Percentiles rank a stretch among this genome's conserved stretches.
Evolutionary conservation across 441 rosid genomes (phyloP).

Genomic region (Viola pubescens): DNA sequence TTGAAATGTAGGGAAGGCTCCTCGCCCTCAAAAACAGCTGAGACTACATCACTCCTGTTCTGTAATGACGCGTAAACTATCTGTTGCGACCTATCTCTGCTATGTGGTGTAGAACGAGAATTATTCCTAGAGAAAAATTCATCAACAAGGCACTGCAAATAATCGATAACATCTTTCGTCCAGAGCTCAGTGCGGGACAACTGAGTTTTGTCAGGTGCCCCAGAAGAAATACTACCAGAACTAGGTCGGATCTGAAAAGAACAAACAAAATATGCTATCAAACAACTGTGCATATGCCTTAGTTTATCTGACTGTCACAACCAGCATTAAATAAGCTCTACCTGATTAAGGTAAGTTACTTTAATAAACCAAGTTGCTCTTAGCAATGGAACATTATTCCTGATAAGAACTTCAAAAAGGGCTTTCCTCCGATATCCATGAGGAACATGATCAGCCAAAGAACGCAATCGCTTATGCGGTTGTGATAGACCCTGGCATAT

Average conservation of each 20-base stretch:
- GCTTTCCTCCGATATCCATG: conserved; percentile 67
- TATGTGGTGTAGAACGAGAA: conserved; percentile 52
- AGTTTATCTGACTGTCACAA: neutral
- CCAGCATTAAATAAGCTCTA: conserved; percentile 21
- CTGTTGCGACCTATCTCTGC: conserved; percentile 66
- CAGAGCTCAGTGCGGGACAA: conserved; percentile 77
- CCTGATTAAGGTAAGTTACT: conserved; percentile 98
- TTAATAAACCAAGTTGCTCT: conserved; percentile 98
- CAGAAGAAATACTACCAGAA: conserved; percentile 54
- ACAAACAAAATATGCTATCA: conserved; percentile 24
- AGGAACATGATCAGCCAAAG: conserved; percentile 92
- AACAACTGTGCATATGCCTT: conserved; percentile 7
- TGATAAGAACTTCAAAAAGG: conserved; percentile 85
- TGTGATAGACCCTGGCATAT: conserved; percentile 76
- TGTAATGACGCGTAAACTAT: conserved; percentile 57
- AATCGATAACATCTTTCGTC: conserved; percentile 96
- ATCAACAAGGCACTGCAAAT: conserved; percentile 78
- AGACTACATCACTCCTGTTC: conserved; percentile 44
- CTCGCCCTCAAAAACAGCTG: conserved; percentile 50
- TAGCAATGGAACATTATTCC: conserved; percentile 90
- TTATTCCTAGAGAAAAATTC: conserved; percentile 59
- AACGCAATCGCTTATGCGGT: conserved; percentile 74
- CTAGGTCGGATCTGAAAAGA: conserved; percentile 69
- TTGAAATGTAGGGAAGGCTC: conserved; percentile 84
- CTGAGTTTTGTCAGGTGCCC: conserved; percentile 67